A percentile compares a stretch with the other conserved stretches of the same genome.
These are phyloP conservation scores for Microbotryum silenes-acaulis DNA, from an alignment of 1,284 basidiomycete species.

Conservation along the genomic window DNA sequence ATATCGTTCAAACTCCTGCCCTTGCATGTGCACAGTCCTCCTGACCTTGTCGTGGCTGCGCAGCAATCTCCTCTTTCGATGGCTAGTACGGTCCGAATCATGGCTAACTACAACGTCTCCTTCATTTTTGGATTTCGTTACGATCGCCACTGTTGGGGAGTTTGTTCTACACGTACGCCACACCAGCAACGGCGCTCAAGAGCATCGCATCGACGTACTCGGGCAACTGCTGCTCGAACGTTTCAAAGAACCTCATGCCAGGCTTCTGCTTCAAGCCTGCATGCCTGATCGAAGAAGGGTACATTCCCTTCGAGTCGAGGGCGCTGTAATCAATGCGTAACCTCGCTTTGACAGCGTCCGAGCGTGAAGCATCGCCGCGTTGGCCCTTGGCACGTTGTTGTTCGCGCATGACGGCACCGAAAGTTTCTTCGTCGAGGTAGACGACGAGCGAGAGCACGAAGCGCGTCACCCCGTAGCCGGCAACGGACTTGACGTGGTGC, in stretches of 20 bases:
- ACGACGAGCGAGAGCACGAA: constrained; percentile 67
- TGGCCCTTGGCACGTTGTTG: constrained; percentile 34
- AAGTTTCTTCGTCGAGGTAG: constrained; percentile 45
- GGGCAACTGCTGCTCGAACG: constrained; percentile 25
- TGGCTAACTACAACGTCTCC: no score
- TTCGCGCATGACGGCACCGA: constrained; percentile 33
- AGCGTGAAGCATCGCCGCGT: constrained; percentile 18
- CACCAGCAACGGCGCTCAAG: constrained; percentile 31
- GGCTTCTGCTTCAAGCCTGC: constrained; percentile 11
- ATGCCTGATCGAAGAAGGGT: constrained; percentile 15
- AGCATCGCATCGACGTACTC: constrained; percentile 35
- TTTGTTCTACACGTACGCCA: constrained; percentile 26
- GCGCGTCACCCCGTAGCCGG: constrained; percentile 64
- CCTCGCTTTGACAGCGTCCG: constrained; percentile 52
- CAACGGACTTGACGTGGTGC: constrained; percentile 86
- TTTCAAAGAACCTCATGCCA: constrained; percentile 33
- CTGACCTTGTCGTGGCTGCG: no score
- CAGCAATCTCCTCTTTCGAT: no score
- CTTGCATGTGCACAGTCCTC: no score
- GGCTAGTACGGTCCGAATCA: no score
- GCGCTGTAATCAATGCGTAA: constrained; percentile 71
- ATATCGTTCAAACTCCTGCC: no score
- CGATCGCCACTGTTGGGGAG: neutral
- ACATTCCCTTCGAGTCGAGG: constrained; percentile 46
- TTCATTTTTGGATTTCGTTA: no score